phyloP scores from a whole-genome alignment of 2,329 filamentous ascomycete species.

The Claviceps monticola region DNA sequence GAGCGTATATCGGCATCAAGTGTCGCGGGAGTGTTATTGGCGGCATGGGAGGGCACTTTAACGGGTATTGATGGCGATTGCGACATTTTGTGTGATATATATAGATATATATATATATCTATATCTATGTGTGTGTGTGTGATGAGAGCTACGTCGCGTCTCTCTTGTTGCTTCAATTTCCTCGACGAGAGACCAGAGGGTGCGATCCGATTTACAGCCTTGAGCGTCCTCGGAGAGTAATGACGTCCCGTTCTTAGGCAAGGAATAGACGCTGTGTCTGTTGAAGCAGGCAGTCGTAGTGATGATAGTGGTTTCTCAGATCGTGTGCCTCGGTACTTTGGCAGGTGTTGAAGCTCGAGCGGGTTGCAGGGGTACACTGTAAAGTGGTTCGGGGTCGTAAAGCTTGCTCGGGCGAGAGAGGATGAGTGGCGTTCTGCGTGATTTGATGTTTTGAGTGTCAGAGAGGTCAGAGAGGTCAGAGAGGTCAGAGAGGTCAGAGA shows the following conservation, averaged over 20 bases:
- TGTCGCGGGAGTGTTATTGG: slow-evolving; percentile 43
- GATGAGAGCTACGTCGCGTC: not conserved
- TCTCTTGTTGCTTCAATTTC: not conserved
- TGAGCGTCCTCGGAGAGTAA: not conserved
- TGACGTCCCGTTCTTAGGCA: not conserved
- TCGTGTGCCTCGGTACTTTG: not conserved
- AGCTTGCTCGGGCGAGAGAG: not conserved
- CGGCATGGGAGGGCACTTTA: slow-evolving; percentile 45
- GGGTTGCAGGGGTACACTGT: not conserved
- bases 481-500: no score
- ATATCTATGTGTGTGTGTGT: not conserved
- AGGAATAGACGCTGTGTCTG: not conserved
- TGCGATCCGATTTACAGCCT: not conserved
- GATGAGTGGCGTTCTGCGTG: not conserved
- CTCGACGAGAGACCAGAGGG: not conserved
- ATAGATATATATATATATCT: no score
- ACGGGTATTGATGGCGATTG: slow-evolving; percentile 39
- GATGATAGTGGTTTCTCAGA: not conserved
- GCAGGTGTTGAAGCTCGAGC: not conserved
- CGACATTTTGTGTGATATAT: slow-evolving; percentile 21
- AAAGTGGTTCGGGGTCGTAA: not conserved
- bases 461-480: no score
- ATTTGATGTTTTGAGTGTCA: not conserved
- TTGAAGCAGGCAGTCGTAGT: not conserved
- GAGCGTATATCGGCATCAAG: slow-evolving; percentile 48